Base-by-base conservation (phyloP, 768 basidiomycete species). In the Hygrophoropsis aurantiaca region DNA sequence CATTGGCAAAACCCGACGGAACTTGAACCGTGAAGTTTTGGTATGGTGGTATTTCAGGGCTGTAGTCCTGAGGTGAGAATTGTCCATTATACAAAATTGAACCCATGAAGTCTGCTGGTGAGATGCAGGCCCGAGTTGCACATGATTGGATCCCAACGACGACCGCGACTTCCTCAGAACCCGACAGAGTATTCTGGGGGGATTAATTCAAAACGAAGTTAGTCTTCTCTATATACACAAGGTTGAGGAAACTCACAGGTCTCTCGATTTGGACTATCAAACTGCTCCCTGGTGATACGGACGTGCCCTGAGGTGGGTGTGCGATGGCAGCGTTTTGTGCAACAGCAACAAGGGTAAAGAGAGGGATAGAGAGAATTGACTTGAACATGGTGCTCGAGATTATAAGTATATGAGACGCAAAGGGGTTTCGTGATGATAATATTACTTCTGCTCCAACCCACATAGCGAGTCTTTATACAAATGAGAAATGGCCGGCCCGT, bases 81-180 rank as follows among this genome's bases (percentile, higher is more conserved):
- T 58, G 59, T n/a, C 78, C 79, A 35, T 69, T 72, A 58, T 75
- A 79, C 38, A 80, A 60, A n/a, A 79, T 67, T 9, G 45, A 54
- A 11, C 78, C 78, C 55, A 79, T 49, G 15, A 60, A 44, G 5
- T 61, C 61, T 2, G 47, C 36, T n/a, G 67, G 61, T 5, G 61
- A 25, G 13, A 46, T 36, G 47, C 70, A 63, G 35, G n/a, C n/a
- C 25, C 40, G 50, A 15, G 68, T 46, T 20, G 51, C 33, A 55
- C 76, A 80, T 25, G 70, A 68, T 36, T 64, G 60, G 23, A 80
- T 27, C 5, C 67, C 75, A 41, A 80, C 70, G 23, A 72, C 72
- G 41, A 80, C 58, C 11, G 70, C 74, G 2, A 80, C 69, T 48
- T 79, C 76, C 26, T 57, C 60, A 10, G 72, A 72, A 10, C 64